Evolutionary conservation across 495 filamentous ascomycete species (phyloP), one percentile per base, ranked within the genome.

Genomic region (Aspergillus diversus): DNA sequence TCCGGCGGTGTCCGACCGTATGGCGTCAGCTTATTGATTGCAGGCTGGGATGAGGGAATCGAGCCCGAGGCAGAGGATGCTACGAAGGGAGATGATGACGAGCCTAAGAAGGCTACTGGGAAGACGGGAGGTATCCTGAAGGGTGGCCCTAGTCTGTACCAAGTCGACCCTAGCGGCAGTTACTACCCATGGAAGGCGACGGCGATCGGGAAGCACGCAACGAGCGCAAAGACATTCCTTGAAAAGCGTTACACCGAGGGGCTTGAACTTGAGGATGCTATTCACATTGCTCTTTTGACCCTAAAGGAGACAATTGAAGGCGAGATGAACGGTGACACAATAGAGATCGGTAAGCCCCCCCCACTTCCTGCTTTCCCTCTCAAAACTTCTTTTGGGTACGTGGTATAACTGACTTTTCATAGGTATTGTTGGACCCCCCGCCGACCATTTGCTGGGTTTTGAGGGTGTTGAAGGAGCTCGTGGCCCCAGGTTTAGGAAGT

Each of bases 181-280:
- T 97, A 99, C 72, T 99, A 97, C 78, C 95, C 95, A 27, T 99
- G 95, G 95, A 98, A 99, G 83, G 95, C 95, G 55, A 99, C 96
- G 64, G 95, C 95, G 48, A 99, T 99, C 71, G 95, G 96, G 63
- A 98, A 98, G 86, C 96, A 92, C 71, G 95, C 95, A 34, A 98
- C 95, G 16, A 95, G 90, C 67, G 95, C 95, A 53, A 99, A 99
- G 82, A 99, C 95, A 2, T 99, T 98, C 81, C 80, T 99, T 70
- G 95, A 99, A 85, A 99, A 99, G 86, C 83, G 95, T 75, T 98
- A 97, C 77, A 96, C 92, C 1, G 95, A 99, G 76, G 93, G 93
- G 15, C 82, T 99, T 73, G 95, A 99, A 83, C 81, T 99, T 63
- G 95, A 99, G 78, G 95, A 99, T 79, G 95, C 95, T 21, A 93